Evolutionary conservation across 148 eudicot species (phyloP).

Genomic region (Cornus florida): DNA sequence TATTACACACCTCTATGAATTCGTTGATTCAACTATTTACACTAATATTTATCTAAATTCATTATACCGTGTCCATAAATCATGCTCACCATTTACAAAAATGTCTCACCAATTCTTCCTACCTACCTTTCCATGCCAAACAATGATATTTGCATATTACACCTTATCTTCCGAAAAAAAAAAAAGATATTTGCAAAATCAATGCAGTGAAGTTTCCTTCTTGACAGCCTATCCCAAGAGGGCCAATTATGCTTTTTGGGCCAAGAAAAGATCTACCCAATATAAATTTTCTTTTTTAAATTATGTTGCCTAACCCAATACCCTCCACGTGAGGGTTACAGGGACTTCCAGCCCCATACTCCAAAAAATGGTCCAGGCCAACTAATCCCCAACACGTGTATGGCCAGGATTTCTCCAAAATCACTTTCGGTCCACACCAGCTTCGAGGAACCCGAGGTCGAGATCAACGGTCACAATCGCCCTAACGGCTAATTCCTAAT

Average conservation of each 20-base stretch:
- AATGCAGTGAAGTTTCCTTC: no score
- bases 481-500: conserved; percentile 11
- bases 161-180: no score
- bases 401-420: conserved; percentile 12
- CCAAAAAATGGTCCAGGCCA: neutral
- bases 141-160: no score
- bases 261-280: neutral
- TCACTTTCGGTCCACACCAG: neutral
- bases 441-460: conserved; percentile 7
- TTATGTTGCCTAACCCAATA: neutral
- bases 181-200: no score
- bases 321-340: conserved; percentile 21
- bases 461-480: conserved; percentile 11
- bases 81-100: no score
- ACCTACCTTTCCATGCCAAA: no score
- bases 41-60: no score
- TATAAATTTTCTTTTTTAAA: neutral
- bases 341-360: neutral
- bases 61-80: no score
- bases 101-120: no score
- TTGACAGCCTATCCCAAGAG: no score
- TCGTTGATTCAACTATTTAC: no score
- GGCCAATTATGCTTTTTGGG: neutral
- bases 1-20: no score
- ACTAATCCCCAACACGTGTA: neutral